Base-by-base conservation (phyloP, 108 stramenopile species). In the Chaetoceros tenuissimus region DNA sequence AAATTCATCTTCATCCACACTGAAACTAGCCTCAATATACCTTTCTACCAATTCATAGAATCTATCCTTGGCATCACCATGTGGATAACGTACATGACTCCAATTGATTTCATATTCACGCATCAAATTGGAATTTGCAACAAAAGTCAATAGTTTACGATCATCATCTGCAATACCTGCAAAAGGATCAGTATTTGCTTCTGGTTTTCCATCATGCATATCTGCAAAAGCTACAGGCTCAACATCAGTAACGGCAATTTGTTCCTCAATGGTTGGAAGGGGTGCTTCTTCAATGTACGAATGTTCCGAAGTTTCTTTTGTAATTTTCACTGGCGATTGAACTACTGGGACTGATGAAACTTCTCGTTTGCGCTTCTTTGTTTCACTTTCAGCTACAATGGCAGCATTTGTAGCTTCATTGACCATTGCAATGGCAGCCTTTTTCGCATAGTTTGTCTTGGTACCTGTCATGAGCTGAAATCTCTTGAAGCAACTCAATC, bases 21-120 rank as follows among this genome's bases (percentile, higher is more conserved):
- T 13, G 13, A 10, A 40, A n/a, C n/a, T n/a, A 5, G 13, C 13
- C 13, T 40, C 8, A 40, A 40, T 40, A 47, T 60, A 73, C 51
- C 78, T 64, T 30, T 80, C 79, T 18, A 78, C 34, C 28, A 84
- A 51, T 18, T 60, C 59, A 24, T 72, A 56, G 68, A 71, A 84
- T 34, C 78, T 58, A 5, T 74, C 63, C 60, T 68, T 34, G 0
- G 75, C 67, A 27, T 63, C 53, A 10, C 55, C 66, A 24, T 60
- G n/a, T 46, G 43, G 7, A 20, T 19, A 23, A 18, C 46, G 46
- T 8, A 68, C n/a, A 18, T 24, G 26, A 3, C 52, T 57, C 75
- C 75, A 77, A 28, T 63, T 43, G 28, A 77, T 55, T 8, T 69
- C 74, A 1, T 60, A 48, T 16, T 28, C 43, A 3, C 53, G 40